Percentiles rank a stretch among this genome's conserved stretches.
These are phyloP conservation scores for Pholiota microspora DNA, from an alignment of 768 basidiomycete species.

Conservation along the genomic window DNA sequence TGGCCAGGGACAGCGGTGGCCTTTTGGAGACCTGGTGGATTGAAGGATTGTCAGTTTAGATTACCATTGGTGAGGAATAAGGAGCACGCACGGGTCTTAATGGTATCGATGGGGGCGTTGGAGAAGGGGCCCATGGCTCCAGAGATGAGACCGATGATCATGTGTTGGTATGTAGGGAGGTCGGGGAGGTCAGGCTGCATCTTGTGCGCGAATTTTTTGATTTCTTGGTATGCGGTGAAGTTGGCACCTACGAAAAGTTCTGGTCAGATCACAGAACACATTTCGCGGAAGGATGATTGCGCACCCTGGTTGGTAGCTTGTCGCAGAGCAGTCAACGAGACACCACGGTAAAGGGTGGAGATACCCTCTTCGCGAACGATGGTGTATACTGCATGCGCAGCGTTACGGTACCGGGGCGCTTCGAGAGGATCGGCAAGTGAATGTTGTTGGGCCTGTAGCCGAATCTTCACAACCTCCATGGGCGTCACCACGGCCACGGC, in stretches of 20 bases:
- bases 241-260: conserved; percentile 76
- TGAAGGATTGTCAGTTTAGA: not conserved
- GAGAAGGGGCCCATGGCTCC: conserved; percentile 99
- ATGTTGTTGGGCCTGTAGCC: conserved; percentile 96
- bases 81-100: conserved; percentile 79
- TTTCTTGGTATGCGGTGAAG: conserved; percentile 96
- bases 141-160: conserved; percentile 91
- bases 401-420: conserved; percentile 91
- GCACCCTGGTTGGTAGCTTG: conserved; percentile 98
- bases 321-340: conserved; percentile 86
- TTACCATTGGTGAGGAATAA: not conserved
- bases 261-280: not conserved
- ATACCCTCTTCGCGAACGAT: conserved; percentile 93
- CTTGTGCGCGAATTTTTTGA: conserved; percentile 80
- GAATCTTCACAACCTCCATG: conserved; percentile 99
- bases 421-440: conserved; percentile 96
- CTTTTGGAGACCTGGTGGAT: conserved; percentile 73
- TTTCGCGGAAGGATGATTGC: conserved; percentile 1
- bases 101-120: conserved; percentile 93
- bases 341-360: conserved; percentile 85
- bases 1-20: conserved; percentile 70
- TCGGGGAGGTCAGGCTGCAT: conserved; percentile 77
- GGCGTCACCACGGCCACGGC: conserved; percentile 94
- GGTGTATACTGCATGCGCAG: conserved; percentile 93
- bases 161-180: conserved; percentile 93